Conservation (phyloP, 371 early-diverging fungal species). For the Mucor plumbeus region DNA sequence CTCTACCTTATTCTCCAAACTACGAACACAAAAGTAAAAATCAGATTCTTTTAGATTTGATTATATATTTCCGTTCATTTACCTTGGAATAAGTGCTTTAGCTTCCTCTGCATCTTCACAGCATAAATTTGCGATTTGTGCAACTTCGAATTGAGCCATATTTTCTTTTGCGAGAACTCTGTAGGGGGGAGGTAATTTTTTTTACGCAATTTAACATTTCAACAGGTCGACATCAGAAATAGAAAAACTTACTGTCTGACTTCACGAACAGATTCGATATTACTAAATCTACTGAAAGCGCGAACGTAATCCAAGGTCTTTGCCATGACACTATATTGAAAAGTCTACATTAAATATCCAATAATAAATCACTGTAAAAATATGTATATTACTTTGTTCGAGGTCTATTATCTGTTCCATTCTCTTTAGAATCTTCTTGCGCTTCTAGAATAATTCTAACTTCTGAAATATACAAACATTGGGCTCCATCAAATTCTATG, state of each 20-base stretch:
- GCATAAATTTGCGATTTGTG: conserved; percentile 88
- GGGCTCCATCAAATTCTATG: conserved; percentile 77
- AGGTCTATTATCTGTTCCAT: conserved; percentile 37
- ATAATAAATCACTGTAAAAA: too few species aligned
- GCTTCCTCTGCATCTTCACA: conserved; percentile 91
- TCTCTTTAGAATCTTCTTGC: conserved; percentile 54
- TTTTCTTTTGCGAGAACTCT: conserved; percentile 63
- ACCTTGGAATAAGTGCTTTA: conserved; percentile 84
- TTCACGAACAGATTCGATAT: conserved; percentile 85
- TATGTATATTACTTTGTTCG: conserved; percentile 41
- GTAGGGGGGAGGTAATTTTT: too few species aligned
- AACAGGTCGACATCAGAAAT: not conserved
- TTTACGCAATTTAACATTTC: not conserved
- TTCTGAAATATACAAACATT: conserved; percentile 88
- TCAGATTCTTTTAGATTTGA: not conserved
- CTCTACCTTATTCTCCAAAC: conserved; percentile 31
- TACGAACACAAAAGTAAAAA: not conserved
- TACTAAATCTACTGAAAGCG: conserved; percentile 81
- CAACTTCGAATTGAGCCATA: conserved; percentile 81
- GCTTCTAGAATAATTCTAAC: conserved; percentile 82
- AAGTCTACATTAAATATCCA: not conserved
- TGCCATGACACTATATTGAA: conserved; percentile 63
- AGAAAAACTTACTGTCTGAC: conserved; percentile 70
- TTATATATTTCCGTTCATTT: conserved; percentile 1
- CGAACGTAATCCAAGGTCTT: conserved; percentile 84